Base-by-base conservation (phyloP, 805 yeast genomes). In the Starmerella vaccinii region DNA sequence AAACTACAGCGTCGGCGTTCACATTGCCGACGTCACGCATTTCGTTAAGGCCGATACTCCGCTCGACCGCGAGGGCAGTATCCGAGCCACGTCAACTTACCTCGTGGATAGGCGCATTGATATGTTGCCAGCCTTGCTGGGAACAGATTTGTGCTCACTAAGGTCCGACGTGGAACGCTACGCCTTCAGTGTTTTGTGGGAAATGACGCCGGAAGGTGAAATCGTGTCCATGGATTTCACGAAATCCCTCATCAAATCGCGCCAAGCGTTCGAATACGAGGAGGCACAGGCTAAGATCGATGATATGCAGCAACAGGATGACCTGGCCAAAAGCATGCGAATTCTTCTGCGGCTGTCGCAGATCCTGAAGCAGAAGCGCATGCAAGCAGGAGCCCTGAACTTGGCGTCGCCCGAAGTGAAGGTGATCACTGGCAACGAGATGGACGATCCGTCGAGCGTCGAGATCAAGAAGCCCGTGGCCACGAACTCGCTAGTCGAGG, bases 1-100 rank as follows among this genome's bases (percentile, higher is more conserved):
- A 0, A 86, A 90, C 64, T 88, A 77, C 72, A 95, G 92, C 65
- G 95, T 92, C 50, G 99, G 99, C 63, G 99, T 92, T 27, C 99
- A 92, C 64, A 92, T 92, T 71, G 99, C 99, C 9, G 99, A 92
- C 69, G 99, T 92, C 27, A 86, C 97, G 1, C 95, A 92, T 69
- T 92, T 92, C 63, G 98, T 92, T 42, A 87, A 88, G 67, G 82
- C 98, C 0, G 83, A 81, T 55, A 87, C 96, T 3, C 81, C 97
- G 0, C 73, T 92, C 53, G 98, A 92, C 65, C 82, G 78, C 41
- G 99, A 92, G 69, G 99, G 97, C 67, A 95, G 97, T 0, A 76
- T 95, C 1, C 79, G 99, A 68, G 97, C 97, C 61, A 92, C 98
- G 0, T 89, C 98, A 4, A 97, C 92, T 2, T 92, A 92, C 68